Conservation (phyloP, 176 grass and related monocot species). For the Aegilops longissima region DNA sequence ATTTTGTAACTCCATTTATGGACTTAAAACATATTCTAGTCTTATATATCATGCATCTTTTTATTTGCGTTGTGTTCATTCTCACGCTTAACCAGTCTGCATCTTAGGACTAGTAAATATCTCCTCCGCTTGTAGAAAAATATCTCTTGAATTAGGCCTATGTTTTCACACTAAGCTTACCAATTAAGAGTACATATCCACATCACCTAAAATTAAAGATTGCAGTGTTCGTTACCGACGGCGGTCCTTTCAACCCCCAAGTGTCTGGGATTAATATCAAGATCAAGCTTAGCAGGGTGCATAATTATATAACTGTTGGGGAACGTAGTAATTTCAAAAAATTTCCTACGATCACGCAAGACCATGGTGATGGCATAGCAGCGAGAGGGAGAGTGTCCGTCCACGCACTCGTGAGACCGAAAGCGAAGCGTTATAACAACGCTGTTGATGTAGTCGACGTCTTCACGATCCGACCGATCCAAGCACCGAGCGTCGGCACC, state of each 20-base stretch:
- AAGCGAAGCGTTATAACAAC: too few species aligned
- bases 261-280: not conserved
- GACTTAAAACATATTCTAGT: too few species aligned
- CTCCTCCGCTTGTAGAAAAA: not conserved
- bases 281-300: not conserved
- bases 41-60: not conserved
- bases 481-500: too few species aligned
- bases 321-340: too few species aligned
- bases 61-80: not conserved
- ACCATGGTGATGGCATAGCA: too few species aligned
- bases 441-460: too few species aligned
- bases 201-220: slow-evolving; percentile 12
- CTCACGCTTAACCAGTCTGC: not conserved
- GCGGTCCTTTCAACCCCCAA: not conserved
- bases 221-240: slow-evolving; percentile 4
- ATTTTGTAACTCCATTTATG: too few species aligned
- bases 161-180: not conserved
- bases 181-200: not conserved
- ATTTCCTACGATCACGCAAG: too few species aligned
- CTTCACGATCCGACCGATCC: too few species aligned
- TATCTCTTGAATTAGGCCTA: not conserved
- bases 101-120: slow-evolving; percentile 24
- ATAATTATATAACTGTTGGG: not conserved
- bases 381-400: too few species aligned
- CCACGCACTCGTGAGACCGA: too few species aligned